Percentiles rank a stretch among this genome's conserved stretches.
Evolutionary conservation across 208 protist genomes (phyloP).

Genomic region (Phytomonas sp.): DNA sequence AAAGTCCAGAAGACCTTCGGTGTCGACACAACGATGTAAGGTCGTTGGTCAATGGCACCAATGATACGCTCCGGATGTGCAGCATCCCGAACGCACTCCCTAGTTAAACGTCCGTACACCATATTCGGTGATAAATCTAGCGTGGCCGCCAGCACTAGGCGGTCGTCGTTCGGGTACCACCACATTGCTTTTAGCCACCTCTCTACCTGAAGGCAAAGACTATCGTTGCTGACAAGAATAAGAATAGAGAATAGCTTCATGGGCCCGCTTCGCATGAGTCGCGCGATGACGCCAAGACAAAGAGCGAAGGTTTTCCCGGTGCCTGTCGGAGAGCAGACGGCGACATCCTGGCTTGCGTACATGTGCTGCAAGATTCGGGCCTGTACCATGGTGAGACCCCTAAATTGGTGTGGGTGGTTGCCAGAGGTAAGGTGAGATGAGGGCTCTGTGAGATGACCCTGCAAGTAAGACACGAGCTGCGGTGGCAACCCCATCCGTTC

Average conservation of each 20-base stretch:
- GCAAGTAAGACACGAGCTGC: slow-evolving; percentile 54
- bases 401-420: slow-evolving; percentile 5
- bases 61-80: slow-evolving; percentile 20
- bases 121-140: slow-evolving; percentile 34
- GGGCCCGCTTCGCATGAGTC: slow-evolving; percentile 80
- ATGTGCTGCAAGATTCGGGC: slow-evolving; percentile 81
- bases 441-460: slow-evolving; percentile 26
- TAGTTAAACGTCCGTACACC: slow-evolving; percentile 72
- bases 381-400: slow-evolving; percentile 70
- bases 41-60: slow-evolving; percentile 50
- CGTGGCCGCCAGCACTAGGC: slow-evolving; percentile 70
- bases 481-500: slow-evolving; percentile 81
- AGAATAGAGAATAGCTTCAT: slow-evolving; percentile 82
- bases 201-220: slow-evolving; percentile 72
- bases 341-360: slow-evolving; percentile 77
- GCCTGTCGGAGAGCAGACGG: slow-evolving; percentile 83
- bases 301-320: slow-evolving; percentile 86
- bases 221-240: slow-evolving; percentile 68
- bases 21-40: slow-evolving; percentile 77
- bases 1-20: slow-evolving; percentile 73
- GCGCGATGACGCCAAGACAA: slow-evolving; percentile 69
- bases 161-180: slow-evolving; percentile 82
- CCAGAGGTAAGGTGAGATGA: background rate
- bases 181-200: slow-evolving; percentile 83
- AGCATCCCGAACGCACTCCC: slow-evolving; percentile 43